Percentiles rank a stretch among this genome's conserved stretches.
These are phyloP conservation scores for Carpinus viminea DNA, from an alignment of 306 rosid genomes.

Conservation along the genomic window DNA sequence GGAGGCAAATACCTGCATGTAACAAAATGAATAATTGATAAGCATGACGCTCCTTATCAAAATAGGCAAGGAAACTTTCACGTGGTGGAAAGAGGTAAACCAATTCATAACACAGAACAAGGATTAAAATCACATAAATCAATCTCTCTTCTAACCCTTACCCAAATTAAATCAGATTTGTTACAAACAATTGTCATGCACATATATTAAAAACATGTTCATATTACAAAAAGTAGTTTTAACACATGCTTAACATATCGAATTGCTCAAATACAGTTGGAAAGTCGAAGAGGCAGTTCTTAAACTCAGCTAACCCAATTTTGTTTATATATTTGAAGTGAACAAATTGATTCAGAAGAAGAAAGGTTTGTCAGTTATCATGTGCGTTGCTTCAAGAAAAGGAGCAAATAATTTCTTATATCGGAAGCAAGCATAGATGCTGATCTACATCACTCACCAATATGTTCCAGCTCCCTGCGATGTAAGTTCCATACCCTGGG, in stretches of 20 bases:
- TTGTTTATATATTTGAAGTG: neutral
- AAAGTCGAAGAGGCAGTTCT: neutral
- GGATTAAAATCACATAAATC: neutral
- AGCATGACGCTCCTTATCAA: constrained; percentile 1
- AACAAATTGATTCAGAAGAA: neutral
- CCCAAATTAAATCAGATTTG: neutral
- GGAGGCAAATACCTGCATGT: constrained; percentile 91
- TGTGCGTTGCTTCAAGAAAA: too few relatives aligned
- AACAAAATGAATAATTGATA: constrained; percentile 6
- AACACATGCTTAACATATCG: neutral
- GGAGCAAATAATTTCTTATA: neutral
- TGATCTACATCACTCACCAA: constrained; percentile 64
- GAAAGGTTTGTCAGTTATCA: neutral
- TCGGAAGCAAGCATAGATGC: constrained; percentile 20
- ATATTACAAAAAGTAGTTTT: neutral
- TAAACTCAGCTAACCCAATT: neutral
- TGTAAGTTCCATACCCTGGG: constrained; percentile 99
- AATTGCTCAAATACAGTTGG: neutral
- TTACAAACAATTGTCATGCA: neutral
- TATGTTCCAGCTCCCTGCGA: constrained; percentile 99
- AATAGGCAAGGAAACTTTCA: constrained; percentile 9
- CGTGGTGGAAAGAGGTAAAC: constrained; percentile 3
- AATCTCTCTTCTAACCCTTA: neutral
- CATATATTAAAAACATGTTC: neutral
- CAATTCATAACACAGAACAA: neutral